Base-by-base conservation (phyloP, 331 rosid genomes). In the Pyrus hybrid region DNA sequence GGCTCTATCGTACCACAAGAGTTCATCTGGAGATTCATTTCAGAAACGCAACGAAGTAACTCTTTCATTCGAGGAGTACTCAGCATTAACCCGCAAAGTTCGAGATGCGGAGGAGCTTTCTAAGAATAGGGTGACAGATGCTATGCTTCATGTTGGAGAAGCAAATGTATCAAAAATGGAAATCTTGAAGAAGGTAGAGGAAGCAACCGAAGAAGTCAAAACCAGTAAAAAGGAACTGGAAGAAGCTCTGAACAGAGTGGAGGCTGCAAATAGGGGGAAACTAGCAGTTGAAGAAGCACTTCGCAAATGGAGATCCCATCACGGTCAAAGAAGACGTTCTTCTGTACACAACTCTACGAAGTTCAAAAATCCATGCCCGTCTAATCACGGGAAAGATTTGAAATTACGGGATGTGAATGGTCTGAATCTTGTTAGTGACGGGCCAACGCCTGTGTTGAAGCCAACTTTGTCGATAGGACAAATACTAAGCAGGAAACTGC, bases 401-500 rank as follows among this genome's bases (percentile, higher is more conserved):
- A 75, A 71, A 22, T 81, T 90, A 57, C 80, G 88, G 2, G 96
- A 92, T 60, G 95, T 90, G 61, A 94, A 94, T 61, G 97, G 96
- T 68, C 45, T 87, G 80, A 81, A 84, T 65, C 77, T 89, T 68
- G 80, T 83, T 14, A 82, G 78, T 41, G 88, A 89, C 45, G 93
- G 83, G 69, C 67, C 82, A 23, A 76, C 67, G 8, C 92, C 97
- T 1, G 88, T 90, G 69, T 87, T 89, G 73, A 92, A 80, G 83
- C 91, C 97, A 47, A 85, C 97, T 23, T 70, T 90, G 56, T 94
- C 97, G 4, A 92, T 90, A 5, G 97, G 99, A 71, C 97, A 94
- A 74, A 90, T 94, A 37, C 86, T 94, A 47, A 94, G 97, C 89
- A 71, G 83, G 79, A 90, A 94, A 84, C 83, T 94, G 73, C 83